Evolutionary conservation across 2,329 filamentous ascomycete species (phyloP).

Genomic region (Sarocladium kiliense): DNA sequence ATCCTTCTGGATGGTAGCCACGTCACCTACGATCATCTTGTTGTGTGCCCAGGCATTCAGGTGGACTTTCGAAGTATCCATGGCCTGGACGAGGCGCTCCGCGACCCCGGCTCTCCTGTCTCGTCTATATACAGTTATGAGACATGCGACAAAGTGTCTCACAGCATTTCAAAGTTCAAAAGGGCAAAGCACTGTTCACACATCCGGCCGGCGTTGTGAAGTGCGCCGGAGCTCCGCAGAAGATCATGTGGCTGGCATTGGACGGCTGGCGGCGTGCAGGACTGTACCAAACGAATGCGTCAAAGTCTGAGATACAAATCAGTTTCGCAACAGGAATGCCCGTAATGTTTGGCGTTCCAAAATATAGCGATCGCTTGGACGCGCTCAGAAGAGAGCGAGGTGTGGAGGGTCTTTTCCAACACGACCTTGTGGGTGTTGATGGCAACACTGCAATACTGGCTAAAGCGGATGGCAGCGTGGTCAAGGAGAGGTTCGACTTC

Average conservation of each 20-base stretch:
- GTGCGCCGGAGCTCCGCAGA: constrained; percentile 57
- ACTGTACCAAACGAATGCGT: constrained; percentile 37
- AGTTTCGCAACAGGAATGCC: constrained; percentile 51
- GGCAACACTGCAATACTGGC: constrained; percentile 49
- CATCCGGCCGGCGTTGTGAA: constrained; percentile 55
- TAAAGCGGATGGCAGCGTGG: constrained; percentile 34
- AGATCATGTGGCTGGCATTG: constrained; percentile 57
- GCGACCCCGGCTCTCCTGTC: constrained; percentile 39
- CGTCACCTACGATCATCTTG: constrained; percentile 58
- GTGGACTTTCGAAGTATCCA: constrained; percentile 47
- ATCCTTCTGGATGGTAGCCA: constrained; percentile 50
- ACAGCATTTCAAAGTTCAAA: constrained; percentile 40
- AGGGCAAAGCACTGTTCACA: constrained; percentile 53
- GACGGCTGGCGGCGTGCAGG: constrained; percentile 53
- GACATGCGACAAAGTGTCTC: constrained; percentile 47
- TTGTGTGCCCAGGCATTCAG: constrained; percentile 55
- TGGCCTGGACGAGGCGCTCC: constrained; percentile 52
- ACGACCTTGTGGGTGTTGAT: constrained; percentile 48
- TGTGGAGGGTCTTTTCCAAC: constrained; percentile 54
- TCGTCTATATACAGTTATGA: constrained; percentile 56
- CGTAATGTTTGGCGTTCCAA: constrained; percentile 55
- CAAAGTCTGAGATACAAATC: constrained; percentile 42
- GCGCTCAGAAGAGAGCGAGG: constrained; percentile 46
- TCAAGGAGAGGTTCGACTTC: constrained; percentile 46
- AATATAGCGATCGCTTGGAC: constrained; percentile 51